Conservation (phyloP, 495 filamentous ascomycete genomes). For the Polyplosphaeria fusca region DNA sequence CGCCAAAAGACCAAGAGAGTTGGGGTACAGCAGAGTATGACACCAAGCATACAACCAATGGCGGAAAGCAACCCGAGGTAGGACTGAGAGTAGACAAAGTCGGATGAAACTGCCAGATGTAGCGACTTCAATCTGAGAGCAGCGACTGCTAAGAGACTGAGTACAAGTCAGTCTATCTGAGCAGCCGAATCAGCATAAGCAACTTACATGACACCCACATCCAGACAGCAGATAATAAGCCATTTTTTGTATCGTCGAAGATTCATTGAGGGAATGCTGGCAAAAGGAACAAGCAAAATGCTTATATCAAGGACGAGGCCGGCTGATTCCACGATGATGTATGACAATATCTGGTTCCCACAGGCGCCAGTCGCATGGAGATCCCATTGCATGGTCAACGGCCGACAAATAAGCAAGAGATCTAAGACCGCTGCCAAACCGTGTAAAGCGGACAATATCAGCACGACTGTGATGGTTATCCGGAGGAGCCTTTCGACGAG, state of each 20-base stretch:
- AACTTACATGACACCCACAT: neutral
- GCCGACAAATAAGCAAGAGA: neutral
- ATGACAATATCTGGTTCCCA: neutral
- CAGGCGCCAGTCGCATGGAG: neutral
- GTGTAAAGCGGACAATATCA: too few species aligned
- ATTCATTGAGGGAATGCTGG: neutral
- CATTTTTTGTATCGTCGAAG: neutral
- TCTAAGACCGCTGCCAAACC: neutral
- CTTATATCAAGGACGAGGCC: neutral
- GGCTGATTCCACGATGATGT: neutral
- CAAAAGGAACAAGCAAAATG: neutral
- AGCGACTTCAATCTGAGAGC: neutral
- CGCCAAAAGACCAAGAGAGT: too few species aligned
- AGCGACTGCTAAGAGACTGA: neutral
- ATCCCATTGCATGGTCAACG: neutral
- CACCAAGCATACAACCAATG: neutral
- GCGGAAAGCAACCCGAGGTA: neutral
- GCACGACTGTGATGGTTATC: too few species aligned
- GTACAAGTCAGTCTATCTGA: neutral
- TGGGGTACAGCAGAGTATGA: neutral
- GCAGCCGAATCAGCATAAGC: too few species aligned
- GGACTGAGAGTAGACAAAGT: neutral
- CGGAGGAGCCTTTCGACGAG: too few species aligned
- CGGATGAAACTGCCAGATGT: neutral
- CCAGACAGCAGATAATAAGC: neutral